phyloP scores from a whole-genome alignment of 768 basidiomycete genomes.

The Auriscalpium orientale region DNA sequence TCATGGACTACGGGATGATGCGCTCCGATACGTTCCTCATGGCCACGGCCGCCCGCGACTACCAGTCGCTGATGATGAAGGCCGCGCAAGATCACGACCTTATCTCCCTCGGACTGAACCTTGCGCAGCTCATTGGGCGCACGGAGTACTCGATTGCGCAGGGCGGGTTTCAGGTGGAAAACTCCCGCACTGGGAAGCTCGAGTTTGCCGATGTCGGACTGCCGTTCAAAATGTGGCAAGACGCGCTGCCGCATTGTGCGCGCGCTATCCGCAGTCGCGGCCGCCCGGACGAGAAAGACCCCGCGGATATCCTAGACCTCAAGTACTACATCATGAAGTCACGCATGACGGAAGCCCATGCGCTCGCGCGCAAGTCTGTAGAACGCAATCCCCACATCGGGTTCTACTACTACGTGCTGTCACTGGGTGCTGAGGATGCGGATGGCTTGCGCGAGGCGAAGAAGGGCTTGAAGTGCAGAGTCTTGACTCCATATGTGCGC shows the following conservation, averaged over 20 bases:
- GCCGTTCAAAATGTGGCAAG: slow-evolving; percentile 52
- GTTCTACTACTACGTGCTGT: slow-evolving; percentile 59
- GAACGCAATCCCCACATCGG: slow-evolving; percentile 50
- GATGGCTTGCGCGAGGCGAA: slow-evolving; percentile 56
- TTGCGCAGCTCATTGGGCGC: slow-evolving; percentile 41
- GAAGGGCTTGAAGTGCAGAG: slow-evolving; percentile 54
- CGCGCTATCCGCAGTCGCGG: slow-evolving; percentile 41
- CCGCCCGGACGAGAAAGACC: slow-evolving; percentile 36
- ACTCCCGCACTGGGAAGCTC: slow-evolving; percentile 34
- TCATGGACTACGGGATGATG: slow-evolving; percentile 40
- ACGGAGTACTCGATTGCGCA: slow-evolving; percentile 58
- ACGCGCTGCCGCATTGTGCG: slow-evolving; percentile 54
- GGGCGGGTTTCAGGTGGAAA: slow-evolving; percentile 43
- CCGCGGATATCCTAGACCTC: slow-evolving; percentile 60
- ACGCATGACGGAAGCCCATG: slow-evolving; percentile 41
- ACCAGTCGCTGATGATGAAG: slow-evolving; percentile 46
- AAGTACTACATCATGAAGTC: slow-evolving; percentile 47
- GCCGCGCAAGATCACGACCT: slow-evolving; percentile 41
- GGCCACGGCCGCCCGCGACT: slow-evolving; percentile 33
- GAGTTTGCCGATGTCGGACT: slow-evolving; percentile 41
- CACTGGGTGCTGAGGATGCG: slow-evolving; percentile 36
- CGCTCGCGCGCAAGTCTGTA: slow-evolving; percentile 38
- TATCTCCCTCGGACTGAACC: slow-evolving; percentile 40
- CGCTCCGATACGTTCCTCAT: slow-evolving; percentile 42
- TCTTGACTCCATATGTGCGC: slow-evolving; percentile 46